phyloP scores from a whole-genome alignment of 805 yeast genomes.

The Priceomyces haplophilus region DNA sequence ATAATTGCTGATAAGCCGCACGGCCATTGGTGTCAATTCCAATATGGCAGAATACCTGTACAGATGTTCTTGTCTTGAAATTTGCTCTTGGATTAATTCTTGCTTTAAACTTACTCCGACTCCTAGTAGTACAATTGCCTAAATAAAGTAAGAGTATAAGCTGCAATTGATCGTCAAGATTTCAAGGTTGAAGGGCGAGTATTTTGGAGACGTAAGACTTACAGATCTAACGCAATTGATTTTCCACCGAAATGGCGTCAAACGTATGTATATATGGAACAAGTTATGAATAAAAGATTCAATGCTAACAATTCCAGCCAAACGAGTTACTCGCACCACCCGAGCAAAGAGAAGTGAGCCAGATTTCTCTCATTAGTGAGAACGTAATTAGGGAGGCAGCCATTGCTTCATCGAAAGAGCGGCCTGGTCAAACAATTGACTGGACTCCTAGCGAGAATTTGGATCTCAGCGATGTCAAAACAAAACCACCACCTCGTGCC shows the following conservation, averaged over 20 bases:
- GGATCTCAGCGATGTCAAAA: conserved; percentile 28
- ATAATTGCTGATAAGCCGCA: neutral
- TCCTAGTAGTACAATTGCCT: neutral
- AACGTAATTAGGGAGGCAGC: conserved; percentile 9
- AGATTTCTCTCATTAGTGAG: conserved; percentile 11
- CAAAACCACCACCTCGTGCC: conserved; percentile 44
- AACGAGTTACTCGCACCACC: conserved; percentile 34
- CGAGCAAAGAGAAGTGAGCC: conserved; percentile 22
- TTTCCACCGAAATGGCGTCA: neutral
- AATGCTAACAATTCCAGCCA: conserved; percentile 25
- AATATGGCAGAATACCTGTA: neutral
- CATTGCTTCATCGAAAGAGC: conserved; percentile 3
- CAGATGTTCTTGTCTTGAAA: conserved; percentile 1
- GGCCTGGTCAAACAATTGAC: conserved; percentile 10
- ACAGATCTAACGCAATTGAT: conserved; percentile 1
- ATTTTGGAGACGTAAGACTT: neutral
- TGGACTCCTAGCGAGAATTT: conserved; percentile 38
- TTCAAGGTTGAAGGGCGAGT: neutral
- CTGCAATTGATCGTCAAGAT: neutral
- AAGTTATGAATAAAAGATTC: neutral
- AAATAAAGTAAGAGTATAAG: neutral
- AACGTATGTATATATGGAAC: neutral
- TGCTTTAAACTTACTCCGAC: neutral
- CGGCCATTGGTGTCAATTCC: conserved; percentile 1
- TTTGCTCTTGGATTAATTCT: neutral